A percentile compares a stretch with the other conserved stretches of the same genome.
Conservation (phyloP, 257 asterid species). For the Lycium barbarum region DNA sequence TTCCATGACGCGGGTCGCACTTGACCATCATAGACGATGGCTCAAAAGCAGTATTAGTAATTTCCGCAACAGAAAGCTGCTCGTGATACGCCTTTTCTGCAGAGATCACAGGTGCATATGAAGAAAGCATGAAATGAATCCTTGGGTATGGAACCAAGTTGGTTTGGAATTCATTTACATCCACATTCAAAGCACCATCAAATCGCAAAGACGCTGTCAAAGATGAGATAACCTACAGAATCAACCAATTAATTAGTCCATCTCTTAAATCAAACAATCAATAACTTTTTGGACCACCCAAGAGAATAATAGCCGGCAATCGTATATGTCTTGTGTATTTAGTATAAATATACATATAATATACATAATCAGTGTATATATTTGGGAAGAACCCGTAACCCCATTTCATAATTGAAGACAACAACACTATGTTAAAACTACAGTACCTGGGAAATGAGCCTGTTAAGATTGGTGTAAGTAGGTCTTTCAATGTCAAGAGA, state of each 20-base stretch:
- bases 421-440: neutral
- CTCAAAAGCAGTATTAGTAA: conserved; percentile 95
- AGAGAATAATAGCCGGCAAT: too few relatives aligned
- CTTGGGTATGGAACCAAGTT: conserved; percentile 97
- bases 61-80: conserved; percentile 92
- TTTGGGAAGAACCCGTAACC: too few relatives aligned
- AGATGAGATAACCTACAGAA: conserved; percentile 78
- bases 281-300: too few relatives aligned
- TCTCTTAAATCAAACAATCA: neutral
- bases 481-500: conserved; percentile 95
- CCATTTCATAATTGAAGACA: too few relatives aligned
- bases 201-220: conserved; percentile 90
- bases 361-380: too few relatives aligned
- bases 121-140: conserved; percentile 96
- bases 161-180: conserved; percentile 95
- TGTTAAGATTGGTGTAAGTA: conserved; percentile 89
- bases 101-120: conserved; percentile 91
- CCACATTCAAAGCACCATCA: conserved; percentile 93
- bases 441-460: conserved; percentile 89
- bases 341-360: too few relatives aligned
- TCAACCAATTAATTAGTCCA: too few relatives aligned
- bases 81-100: conserved; percentile 96
- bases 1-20: conserved; percentile 94
- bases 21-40: conserved; percentile 99
- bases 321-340: too few relatives aligned